These are phyloP conservation scores for Aurinia saxatilis DNA, from an alignment of 345 rosid genomes.

Conservation along the genomic window DNA sequence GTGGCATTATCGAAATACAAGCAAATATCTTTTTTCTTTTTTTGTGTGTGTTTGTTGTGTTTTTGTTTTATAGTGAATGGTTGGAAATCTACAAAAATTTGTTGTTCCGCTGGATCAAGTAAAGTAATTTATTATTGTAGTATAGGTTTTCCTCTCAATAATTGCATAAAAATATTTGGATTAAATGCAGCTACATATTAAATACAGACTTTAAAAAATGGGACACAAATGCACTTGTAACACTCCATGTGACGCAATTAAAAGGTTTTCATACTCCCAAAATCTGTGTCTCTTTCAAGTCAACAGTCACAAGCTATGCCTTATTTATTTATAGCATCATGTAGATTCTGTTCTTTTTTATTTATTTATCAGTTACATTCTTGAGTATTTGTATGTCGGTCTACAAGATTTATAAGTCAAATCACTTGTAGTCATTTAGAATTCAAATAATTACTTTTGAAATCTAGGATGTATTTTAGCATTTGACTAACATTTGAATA, in stretches of 20 bases:
- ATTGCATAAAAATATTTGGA: slow-evolving; percentile 10
- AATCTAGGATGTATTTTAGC: no score
- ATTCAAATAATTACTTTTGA: no score
- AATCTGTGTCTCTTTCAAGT: slow-evolving; percentile 13
- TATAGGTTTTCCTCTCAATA: slow-evolving; percentile 1
- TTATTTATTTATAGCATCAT: slow-evolving; percentile 20
- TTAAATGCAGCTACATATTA: slow-evolving; percentile 2
- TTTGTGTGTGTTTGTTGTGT: background rate
- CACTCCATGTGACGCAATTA: slow-evolving; percentile 20
- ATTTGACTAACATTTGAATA: no score
- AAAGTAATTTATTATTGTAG: background rate
- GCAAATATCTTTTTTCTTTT: background rate
- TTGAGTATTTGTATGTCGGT: slow-evolving; percentile 9
- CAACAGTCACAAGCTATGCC: slow-evolving; percentile 23
- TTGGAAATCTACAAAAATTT: slow-evolving; percentile 4
- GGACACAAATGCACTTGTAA: slow-evolving; percentile 18
- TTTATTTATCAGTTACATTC: background rate
- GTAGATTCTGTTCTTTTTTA: slow-evolving; percentile 10
- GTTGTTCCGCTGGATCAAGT: slow-evolving; percentile 15
- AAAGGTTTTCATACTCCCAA: background rate
- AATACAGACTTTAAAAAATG: background rate
- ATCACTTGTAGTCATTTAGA: no score
- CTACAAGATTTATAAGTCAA: no score
- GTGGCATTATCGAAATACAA: background rate
- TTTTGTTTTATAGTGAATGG: slow-evolving; percentile 3